Evolutionary conservation across 352 stramenopile genomes (phyloP), one percentile per base, ranked within the genome.

Genomic region (Phytopythium aichiense): DNA sequence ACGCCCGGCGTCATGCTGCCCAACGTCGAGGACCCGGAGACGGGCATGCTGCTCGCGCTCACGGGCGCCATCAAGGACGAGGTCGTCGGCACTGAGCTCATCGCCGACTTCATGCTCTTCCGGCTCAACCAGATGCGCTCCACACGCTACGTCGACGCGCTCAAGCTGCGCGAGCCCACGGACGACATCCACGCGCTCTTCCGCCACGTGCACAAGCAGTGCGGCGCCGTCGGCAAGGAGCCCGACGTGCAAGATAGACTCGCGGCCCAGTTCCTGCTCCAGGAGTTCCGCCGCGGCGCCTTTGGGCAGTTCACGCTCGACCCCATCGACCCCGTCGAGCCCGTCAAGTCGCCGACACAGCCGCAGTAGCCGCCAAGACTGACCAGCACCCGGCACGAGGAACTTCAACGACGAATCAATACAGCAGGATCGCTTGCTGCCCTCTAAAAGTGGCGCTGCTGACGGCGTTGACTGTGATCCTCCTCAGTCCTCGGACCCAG

Each of bases 21-120:
- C 9, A 93, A 94, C 61, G 87, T 96, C 40, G 64, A 79, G 43
- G 89, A 81, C 23, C 73, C 76, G 0, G 86, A 96, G 49, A 91
- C 84, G 28, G 89, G 89, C 13, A 80, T 96, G 72, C 91, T 84
- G 20, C 65, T 96, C 45, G 89, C 89, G 25, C 72, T 96, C 25
- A 94, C 87, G 1, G 87, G 87, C 33, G 87, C 87, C 9, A 93
- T 96, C 66, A 94, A 94, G 61, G 88, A 96, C 66, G 79, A 91
- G 18, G 73, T 95, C 31, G 81, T 96, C 15, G 88, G 87, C 49
- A 88, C 79, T 20, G 87, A 94, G 50, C 69, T 94, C 59, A 92
- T 96, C 50, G 88, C 88, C 15, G 88, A 96, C 65, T 95, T 94
- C 60, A 91, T 96, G 80, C 76, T 96, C 28, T 96, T 91, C 69